phyloP scores from a whole-genome alignment of 177 flowering plant genomes.

The Telopea speciosissima region DNA sequence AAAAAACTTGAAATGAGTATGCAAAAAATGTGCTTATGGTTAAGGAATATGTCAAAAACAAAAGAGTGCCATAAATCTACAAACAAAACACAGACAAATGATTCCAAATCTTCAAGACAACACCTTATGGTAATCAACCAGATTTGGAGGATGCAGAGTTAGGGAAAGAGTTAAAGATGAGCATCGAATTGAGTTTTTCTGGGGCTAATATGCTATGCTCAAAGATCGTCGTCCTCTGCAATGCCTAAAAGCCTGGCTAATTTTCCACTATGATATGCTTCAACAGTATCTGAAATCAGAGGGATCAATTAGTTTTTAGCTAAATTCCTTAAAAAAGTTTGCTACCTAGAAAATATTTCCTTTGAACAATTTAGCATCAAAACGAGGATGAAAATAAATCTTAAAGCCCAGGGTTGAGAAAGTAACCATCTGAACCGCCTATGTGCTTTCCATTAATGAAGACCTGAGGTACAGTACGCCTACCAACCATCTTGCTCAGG shows the following conservation, averaged over 20 bases:
- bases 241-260: constrained; percentile 56
- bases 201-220: constrained; percentile 8
- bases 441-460: constrained; percentile 79
- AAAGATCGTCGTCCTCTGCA: constrained; percentile 24
- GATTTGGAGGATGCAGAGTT: too few relatives aligned
- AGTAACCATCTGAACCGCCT: constrained; percentile 92
- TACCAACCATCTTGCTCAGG: constrained; percentile 51
- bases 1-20: too few relatives aligned
- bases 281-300: constrained; percentile 59
- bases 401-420: background rate
- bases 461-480: constrained; percentile 93
- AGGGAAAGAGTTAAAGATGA: background rate
- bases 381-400: background rate
- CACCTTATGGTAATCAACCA: too few relatives aligned
- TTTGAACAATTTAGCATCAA: background rate
- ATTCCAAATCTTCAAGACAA: too few relatives aligned
- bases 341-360: too few relatives aligned
- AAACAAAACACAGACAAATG: too few relatives aligned
- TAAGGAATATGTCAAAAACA: too few relatives aligned
- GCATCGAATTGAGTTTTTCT: background rate
- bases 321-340: background rate
- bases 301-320: background rate
- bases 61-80: too few relatives aligned
- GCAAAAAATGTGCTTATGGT: too few relatives aligned
- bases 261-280: constrained; percentile 75